Evolutionary conservation across 1,284 basidiomycete genomes (phyloP), one percentile per base, ranked within the genome.

Genomic region (Ceratobasidium sp.): DNA sequence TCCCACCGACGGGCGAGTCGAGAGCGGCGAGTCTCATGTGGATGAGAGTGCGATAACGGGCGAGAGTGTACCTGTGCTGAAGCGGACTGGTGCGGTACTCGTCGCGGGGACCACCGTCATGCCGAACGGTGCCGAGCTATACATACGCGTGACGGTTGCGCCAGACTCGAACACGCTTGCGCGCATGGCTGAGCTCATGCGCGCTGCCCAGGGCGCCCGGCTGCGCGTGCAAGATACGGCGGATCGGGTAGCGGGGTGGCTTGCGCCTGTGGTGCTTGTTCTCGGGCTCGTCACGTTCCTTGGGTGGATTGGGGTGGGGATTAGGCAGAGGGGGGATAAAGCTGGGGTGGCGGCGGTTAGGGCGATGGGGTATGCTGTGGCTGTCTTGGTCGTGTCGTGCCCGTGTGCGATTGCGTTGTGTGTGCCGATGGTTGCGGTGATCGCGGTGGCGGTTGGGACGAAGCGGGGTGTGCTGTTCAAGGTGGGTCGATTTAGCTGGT

Each of bases 31-130:
- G 6, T 83, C 82, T 62, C 80, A 82, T 49, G 81, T 85, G 5
- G 84, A 86, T 78, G 85, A 86, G 78, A 83, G 84, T 3, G 83
- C 83, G 76, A 80, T 86, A 76, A 86, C 84, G 0, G 85, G 85
- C 48, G 85, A 86, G 79, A 81, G 83, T n/a, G 76, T 80, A 46
- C 83, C 84, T 13, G 81, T 85, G 1, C 77, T 79, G 64, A 86
- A 86, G 79, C 65, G 63, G 6, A 49, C 76, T 0, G 84, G 84
- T 14, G 80, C 78, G 64, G 74, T 76, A 2, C 81, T 85, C 43
- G 81, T 83, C 54, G 84, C 85, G 0, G 85, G 85, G 24, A 85
- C 84, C 0, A 75, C 81, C 24, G 83, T 85, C 77, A 51, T 29
- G 16, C 3, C 27, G 4, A 63, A n/a, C 29, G 43, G 41, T 27